Percentiles rank a stretch among this genome's conserved stretches.
phyloP scores from a whole-genome alignment of 129 eudicot genomes.

The carrot (Daucus carota) region DNA sequence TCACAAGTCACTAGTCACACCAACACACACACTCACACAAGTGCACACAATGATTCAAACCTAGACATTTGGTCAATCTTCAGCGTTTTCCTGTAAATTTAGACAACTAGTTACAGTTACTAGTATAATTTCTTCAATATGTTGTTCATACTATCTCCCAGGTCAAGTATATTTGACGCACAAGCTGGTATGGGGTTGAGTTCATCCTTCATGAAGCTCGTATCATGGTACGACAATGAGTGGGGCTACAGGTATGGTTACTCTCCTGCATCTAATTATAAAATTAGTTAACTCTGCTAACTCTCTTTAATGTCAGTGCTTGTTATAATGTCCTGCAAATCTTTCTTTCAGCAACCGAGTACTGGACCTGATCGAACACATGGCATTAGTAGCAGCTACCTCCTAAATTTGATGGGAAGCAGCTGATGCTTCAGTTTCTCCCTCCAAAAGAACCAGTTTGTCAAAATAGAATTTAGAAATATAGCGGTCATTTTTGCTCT shows the following conservation, averaged over 20 bases:
- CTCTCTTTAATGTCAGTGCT: background rate
- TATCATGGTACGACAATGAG: conserved; percentile 89
- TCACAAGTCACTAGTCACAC: too few species aligned
- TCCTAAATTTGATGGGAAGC: conserved; percentile 11
- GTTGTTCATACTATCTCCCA: conserved; percentile 18
- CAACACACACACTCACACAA: too few species aligned
- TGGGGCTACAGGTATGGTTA: conserved; percentile 96
- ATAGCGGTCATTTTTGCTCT: background rate
- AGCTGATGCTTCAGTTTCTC: conserved; percentile 6
- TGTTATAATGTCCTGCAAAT: background rate
- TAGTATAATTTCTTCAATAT: background rate
- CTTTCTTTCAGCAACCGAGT: conserved; percentile 73
- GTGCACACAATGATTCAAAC: too few species aligned
- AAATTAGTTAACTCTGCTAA: background rate
- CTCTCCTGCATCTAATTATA: background rate
- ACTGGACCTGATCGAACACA: conserved; percentile 84
- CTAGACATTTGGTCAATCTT: too few species aligned
- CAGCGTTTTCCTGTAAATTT: background rate
- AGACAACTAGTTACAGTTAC: background rate
- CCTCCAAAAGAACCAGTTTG: background rate
- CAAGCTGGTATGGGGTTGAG: conserved; percentile 88
- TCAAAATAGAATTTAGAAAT: background rate
- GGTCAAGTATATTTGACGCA: conserved; percentile 94
- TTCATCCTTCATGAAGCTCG: conserved; percentile 77
- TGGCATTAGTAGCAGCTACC: conserved; percentile 79